Conservation (phyloP, 225 moss, liverwort and hornwort genomes). For the Bryum argenteum region DNA sequence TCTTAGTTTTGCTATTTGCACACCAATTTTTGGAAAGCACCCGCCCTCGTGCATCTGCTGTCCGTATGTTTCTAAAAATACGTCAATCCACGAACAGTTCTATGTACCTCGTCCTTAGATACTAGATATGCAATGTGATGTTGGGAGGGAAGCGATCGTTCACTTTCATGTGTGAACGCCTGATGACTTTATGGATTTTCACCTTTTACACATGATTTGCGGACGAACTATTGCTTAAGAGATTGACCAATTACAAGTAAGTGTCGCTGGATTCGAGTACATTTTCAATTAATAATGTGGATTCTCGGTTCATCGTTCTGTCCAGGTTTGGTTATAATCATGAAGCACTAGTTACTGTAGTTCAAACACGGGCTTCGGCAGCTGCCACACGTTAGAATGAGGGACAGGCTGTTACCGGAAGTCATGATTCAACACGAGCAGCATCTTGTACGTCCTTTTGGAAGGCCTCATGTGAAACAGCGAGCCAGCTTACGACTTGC, state of each 20-base stretch:
- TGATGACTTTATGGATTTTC: not conserved
- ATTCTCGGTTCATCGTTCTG: conserved; percentile 12
- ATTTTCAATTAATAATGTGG: conserved; percentile 9
- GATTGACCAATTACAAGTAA: not conserved
- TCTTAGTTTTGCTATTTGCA: not conserved
- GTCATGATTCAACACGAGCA: conserved; percentile 47
- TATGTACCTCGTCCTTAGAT: not conserved
- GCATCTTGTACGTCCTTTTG: conserved; percentile 38
- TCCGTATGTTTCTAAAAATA: not conserved
- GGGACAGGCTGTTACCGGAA: conserved; percentile 45
- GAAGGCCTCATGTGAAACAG: conserved; percentile 32
- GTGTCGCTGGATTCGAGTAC: not conserved
- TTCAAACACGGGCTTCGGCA: conserved; percentile 40
- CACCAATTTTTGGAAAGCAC: not conserved
- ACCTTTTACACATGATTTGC: conserved; percentile 5
- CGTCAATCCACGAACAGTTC: not conserved
- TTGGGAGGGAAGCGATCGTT: not conserved
- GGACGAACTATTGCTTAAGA: not conserved
- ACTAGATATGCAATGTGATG: not conserved
- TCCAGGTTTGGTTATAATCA: conserved; percentile 33
- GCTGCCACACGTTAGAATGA: conserved; percentile 37
- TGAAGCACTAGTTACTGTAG: conserved; percentile 33
- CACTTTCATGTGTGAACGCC: not conserved
- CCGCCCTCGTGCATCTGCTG: not conserved
- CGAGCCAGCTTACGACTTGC: conserved; percentile 20